Evolutionary conservation across 225 moss, liverwort and hornwort species (phyloP).

Genomic region (Physcomitrellopsis africana): DNA sequence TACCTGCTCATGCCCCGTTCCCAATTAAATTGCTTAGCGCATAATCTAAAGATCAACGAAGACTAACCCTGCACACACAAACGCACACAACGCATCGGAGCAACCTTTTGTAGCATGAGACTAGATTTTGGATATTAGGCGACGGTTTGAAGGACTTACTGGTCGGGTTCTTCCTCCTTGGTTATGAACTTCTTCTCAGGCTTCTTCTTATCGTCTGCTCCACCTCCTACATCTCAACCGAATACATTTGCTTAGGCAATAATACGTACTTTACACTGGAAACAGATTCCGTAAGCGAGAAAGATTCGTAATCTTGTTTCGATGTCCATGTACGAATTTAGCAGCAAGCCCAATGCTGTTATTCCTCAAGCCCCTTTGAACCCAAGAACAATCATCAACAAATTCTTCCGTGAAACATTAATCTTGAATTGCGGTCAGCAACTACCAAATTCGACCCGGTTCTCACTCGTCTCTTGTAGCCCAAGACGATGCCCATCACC

Average conservation of each 20-base stretch:
- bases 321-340: neutral
- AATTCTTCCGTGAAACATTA: neutral
- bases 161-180: constrained; percentile 89
- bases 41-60: neutral
- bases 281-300: neutral
- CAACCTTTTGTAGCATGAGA: neutral
- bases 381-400: neutral
- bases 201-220: constrained; percentile 54
- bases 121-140: neutral
- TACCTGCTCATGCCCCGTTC: constrained; percentile 33
- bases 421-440: neutral
- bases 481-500: no score
- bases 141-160: constrained; percentile 50
- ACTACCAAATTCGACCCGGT: neutral
- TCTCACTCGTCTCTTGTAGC: neutral
- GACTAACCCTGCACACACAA: no score
- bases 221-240: constrained; percentile 45
- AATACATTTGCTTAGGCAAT: constrained; percentile 13
- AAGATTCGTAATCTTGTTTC: neutral
- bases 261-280: neutral
- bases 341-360: neutral
- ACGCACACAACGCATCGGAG: neutral
- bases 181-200: constrained; percentile 89
- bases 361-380: neutral
- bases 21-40: constrained; percentile 16